These are phyloP conservation scores for Diaporthe humulicola DNA, from an alignment of 2,329 filamentous ascomycete genomes.

Conservation along the genomic window DNA sequence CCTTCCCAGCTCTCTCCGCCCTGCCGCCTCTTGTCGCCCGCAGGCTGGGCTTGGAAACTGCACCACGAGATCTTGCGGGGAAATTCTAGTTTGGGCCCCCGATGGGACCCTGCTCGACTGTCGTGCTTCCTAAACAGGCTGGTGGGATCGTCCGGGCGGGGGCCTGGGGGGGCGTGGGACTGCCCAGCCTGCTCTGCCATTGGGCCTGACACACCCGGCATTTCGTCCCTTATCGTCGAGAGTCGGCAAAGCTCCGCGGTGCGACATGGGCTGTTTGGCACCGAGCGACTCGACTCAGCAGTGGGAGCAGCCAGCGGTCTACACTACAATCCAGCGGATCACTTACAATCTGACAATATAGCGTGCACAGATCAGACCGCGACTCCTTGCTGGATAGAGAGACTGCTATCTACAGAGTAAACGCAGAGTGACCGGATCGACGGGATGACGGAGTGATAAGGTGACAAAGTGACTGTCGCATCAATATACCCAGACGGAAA, in stretches of 20 bases:
- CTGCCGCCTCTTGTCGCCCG: constrained; percentile 9
- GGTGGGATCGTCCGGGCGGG: constrained; percentile 25
- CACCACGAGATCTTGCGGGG: constrained; percentile 28
- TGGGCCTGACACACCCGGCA: constrained; percentile 6
- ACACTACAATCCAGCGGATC: not conserved
- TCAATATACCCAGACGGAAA: constrained; percentile 18
- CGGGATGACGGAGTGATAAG: not conserved
- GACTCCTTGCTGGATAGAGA: not conserved
- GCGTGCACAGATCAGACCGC: too few relatives aligned
- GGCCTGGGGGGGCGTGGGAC: constrained; percentile 9
- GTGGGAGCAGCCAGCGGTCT: not conserved
- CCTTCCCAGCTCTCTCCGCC: not conserved
- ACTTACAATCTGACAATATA: too few relatives aligned
- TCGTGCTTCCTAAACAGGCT: constrained; percentile 23
- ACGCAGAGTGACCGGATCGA: not conserved
- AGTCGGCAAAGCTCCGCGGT: constrained; percentile 13
- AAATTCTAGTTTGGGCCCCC: constrained; percentile 6
- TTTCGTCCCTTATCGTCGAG: constrained; percentile 8
- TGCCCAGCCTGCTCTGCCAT: constrained; percentile 7
- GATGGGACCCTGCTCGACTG: not conserved
- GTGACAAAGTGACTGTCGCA: constrained; percentile 6
- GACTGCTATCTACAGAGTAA: not conserved
- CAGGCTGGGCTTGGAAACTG: not conserved
- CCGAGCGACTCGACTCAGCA: constrained; percentile 2
- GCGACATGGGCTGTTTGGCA: not conserved